Conservation (phyloP, 441 rosid species). For the Erysimum cheiri region DNA sequence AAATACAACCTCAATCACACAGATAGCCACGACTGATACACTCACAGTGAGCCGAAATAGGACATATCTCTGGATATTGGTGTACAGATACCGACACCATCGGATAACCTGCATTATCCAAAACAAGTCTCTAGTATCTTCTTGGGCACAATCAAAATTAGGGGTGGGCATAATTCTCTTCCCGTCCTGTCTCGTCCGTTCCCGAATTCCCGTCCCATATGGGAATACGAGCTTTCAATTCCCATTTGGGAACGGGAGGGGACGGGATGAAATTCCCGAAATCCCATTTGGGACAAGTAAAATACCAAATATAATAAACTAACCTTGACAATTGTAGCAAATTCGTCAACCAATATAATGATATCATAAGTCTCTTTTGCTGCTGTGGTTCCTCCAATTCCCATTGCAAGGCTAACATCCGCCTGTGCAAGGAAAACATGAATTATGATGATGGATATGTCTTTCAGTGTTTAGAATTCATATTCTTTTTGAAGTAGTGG, state of each 20-base stretch:
- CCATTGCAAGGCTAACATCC: slow-evolving; percentile 91
- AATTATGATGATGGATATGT: slow-evolving; percentile 33
- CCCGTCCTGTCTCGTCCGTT: too few species aligned
- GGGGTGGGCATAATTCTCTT: too few species aligned
- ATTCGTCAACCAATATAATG: slow-evolving; percentile 76
- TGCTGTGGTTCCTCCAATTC: slow-evolving; percentile 83
- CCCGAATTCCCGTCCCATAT: too few species aligned
- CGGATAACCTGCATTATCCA: slow-evolving; percentile 62
- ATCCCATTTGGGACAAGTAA: too few species aligned
- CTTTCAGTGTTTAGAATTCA: slow-evolving; percentile 9
- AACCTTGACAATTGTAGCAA: slow-evolving; percentile 84
- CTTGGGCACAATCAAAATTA: too few species aligned
- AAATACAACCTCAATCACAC: slow-evolving; percentile 70
- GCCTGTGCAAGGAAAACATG: slow-evolving; percentile 58
- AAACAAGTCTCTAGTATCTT: slow-evolving; percentile 13
- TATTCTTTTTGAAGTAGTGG: background rate
- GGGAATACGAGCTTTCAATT: too few species aligned
- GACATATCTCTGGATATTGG: slow-evolving; percentile 82
- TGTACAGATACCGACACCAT: slow-evolving; percentile 88
- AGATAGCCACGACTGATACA: slow-evolving; percentile 71
- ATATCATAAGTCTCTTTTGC: slow-evolving; percentile 89
- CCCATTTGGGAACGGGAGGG: too few species aligned
- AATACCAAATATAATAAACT: slow-evolving; percentile 33
- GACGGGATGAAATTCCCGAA: too few species aligned
- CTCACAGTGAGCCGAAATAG: slow-evolving; percentile 87